Evolutionary conservation across 352 stramenopile genomes (phyloP).

Genomic region (Phytophthora parvispora): DNA sequence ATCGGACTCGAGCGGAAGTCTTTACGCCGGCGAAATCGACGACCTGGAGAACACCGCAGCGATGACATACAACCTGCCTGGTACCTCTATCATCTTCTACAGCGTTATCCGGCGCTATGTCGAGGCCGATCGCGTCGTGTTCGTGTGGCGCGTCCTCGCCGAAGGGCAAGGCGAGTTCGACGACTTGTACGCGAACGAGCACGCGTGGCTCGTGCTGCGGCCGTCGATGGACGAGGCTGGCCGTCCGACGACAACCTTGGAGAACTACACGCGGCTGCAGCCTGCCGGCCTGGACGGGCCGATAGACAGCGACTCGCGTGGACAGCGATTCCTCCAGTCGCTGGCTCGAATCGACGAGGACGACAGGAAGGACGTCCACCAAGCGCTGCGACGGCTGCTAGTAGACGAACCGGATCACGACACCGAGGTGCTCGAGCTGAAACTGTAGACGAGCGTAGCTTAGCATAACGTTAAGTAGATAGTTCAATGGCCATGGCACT

Average conservation of each 20-base stretch:
- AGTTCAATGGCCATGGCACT: background rate
- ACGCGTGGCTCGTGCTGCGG: slow-evolving; percentile 41
- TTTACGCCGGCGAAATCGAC: slow-evolving; percentile 6
- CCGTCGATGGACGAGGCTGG: background rate
- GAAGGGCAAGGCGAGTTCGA: slow-evolving; percentile 40
- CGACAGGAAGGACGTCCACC: background rate
- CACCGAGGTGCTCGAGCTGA: slow-evolving; percentile 3
- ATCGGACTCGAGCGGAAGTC: background rate
- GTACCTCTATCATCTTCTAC: slow-evolving; percentile 12
- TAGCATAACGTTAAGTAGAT: too few relatives aligned
- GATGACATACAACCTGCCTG: background rate
- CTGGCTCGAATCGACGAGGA: slow-evolving; percentile 6
- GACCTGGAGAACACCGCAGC: slow-evolving; percentile 13
- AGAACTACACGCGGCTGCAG: slow-evolving; percentile 8
- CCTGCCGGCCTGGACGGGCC: background rate
- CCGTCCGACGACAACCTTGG: background rate
- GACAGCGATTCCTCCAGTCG: slow-evolving; percentile 9
- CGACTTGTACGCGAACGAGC: slow-evolving; percentile 54
- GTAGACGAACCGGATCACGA: background rate
- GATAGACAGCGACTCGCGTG: background rate
- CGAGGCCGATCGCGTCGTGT: slow-evolving; percentile 49
- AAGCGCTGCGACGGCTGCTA: background rate
- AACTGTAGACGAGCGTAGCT: slow-evolving; percentile 8
- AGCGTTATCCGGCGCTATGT: slow-evolving; percentile 46
- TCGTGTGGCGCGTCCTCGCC: slow-evolving; percentile 53